Evolutionary conservation across 2,329 filamentous ascomycete species (phyloP).

Genomic region (Geosmithia putterillii): DNA sequence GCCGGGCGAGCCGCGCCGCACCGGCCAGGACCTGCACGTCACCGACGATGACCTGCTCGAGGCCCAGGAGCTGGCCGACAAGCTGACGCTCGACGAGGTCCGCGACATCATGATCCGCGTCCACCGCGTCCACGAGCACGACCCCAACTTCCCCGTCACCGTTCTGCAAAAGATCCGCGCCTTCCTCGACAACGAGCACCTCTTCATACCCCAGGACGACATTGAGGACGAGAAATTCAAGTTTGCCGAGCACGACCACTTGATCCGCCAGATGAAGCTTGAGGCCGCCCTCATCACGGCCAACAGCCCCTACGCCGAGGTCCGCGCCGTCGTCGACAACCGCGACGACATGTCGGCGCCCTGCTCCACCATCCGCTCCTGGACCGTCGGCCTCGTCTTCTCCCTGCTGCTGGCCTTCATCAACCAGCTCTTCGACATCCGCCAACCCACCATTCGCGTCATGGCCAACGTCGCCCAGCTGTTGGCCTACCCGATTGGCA

Average conservation of each 20-base stretch:
- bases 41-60: slow-evolving; percentile 33
- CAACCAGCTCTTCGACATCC: slow-evolving; percentile 47
- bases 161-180: slow-evolving; percentile 26
- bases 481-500: slow-evolving; percentile 41
- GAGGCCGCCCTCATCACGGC: slow-evolving; percentile 41
- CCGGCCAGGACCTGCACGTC: slow-evolving; percentile 25
- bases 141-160: slow-evolving; percentile 27
- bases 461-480: slow-evolving; percentile 44
- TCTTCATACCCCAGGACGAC: slow-evolving; percentile 16
- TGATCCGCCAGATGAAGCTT: slow-evolving; percentile 42
- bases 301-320: slow-evolving; percentile 45
- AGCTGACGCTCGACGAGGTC: slow-evolving; percentile 28
- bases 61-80: slow-evolving; percentile 28
- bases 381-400: slow-evolving; percentile 40
- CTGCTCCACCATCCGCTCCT: slow-evolving; percentile 41
- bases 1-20: background rate
- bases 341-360: slow-evolving; percentile 37
- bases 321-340: slow-evolving; percentile 42
- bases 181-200: slow-evolving; percentile 29
- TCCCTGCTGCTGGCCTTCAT: slow-evolving; percentile 34
- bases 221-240: slow-evolving; percentile 17
- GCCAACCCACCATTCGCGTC: slow-evolving; percentile 40
- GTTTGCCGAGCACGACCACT: slow-evolving; percentile 31
- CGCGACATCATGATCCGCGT: slow-evolving; percentile 28
- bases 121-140: slow-evolving; percentile 25